phyloP scores from a whole-genome alignment of 2,329 filamentous ascomycete genomes.

The Fusarium praegraminearum region DNA sequence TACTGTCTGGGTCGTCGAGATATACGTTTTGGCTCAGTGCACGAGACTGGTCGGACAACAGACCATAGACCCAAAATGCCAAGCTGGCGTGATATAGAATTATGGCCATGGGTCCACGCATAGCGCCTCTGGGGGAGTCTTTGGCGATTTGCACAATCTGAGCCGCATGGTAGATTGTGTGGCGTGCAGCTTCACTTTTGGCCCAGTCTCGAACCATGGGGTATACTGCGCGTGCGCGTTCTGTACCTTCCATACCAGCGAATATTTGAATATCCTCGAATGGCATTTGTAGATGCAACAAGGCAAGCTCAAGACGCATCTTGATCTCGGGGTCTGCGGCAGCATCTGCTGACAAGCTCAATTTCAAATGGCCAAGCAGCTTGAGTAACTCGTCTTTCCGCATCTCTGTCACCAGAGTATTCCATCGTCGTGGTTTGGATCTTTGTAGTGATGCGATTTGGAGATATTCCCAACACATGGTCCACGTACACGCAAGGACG shows the following conservation, averaged over 20 bases:
- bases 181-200: conserved; percentile 51
- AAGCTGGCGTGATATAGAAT: conserved; percentile 48
- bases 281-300: conserved; percentile 55
- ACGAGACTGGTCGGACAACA: conserved; percentile 13
- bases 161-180: conserved; percentile 48
- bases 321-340: conserved; percentile 39
- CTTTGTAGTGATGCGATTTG: conserved; percentile 47
- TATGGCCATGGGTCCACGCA: conserved; percentile 44
- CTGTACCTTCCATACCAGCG: conserved; percentile 57
- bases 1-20: conserved; percentile 17
- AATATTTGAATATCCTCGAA: conserved; percentile 58
- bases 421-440: conserved; percentile 45
- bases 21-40: conserved; percentile 3
- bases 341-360: background rate
- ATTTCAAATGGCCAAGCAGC: conserved; percentile 40
- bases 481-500: conserved; percentile 45
- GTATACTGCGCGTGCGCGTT: conserved; percentile 53
- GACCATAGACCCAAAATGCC: conserved; percentile 47
- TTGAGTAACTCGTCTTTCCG: conserved; percentile 48
- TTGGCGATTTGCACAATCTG: conserved; percentile 45
- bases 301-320: conserved; percentile 51
- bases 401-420: conserved; percentile 44
- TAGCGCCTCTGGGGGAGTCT: conserved; percentile 24
- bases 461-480: conserved; percentile 49
- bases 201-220: conserved; percentile 54